Conservation (phyloP, 345 rosid species). For the Gynandropsis gynandra region DNA sequence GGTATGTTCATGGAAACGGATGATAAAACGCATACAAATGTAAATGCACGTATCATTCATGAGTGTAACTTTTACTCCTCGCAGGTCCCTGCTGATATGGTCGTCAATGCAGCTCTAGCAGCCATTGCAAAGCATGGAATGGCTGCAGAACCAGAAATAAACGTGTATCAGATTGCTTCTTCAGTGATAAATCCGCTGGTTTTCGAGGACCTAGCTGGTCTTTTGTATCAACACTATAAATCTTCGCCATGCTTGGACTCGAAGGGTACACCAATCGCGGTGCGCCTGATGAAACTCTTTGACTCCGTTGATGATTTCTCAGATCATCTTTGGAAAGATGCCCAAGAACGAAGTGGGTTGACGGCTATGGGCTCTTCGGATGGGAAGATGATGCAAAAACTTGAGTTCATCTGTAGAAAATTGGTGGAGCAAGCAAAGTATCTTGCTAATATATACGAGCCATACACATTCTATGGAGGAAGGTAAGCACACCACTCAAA, state of each 20-base stretch:
- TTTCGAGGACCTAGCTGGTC: slow-evolving; percentile 50
- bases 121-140: slow-evolving; percentile 75
- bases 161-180: slow-evolving; percentile 82
- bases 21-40: background rate
- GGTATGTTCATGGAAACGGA: slow-evolving; percentile 19
- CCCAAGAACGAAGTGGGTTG: slow-evolving; percentile 38
- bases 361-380: slow-evolving; percentile 31
- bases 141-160: slow-evolving; percentile 52
- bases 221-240: slow-evolving; percentile 69
- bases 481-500: slow-evolving; percentile 33
- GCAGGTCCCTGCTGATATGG: slow-evolving; percentile 78
- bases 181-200: slow-evolving; percentile 77
- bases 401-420: slow-evolving; percentile 56
- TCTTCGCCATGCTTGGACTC: slow-evolving; percentile 62
- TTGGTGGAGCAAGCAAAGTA: slow-evolving; percentile 80
- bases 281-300: slow-evolving; percentile 75
- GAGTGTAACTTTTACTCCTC: background rate
- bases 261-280: slow-evolving; percentile 62
- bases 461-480: slow-evolving; percentile 85
- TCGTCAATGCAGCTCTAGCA: slow-evolving; percentile 81
- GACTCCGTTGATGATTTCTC: slow-evolving; percentile 70
- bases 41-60: background rate
- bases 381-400: slow-evolving; percentile 47
- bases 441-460: slow-evolving; percentile 72
- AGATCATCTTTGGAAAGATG: slow-evolving; percentile 60